Evolutionary conservation across 108 stramenopile species (phyloP), one percentile per base, ranked within the genome.

Genomic region (Nannochloropsis salina): DNA sequence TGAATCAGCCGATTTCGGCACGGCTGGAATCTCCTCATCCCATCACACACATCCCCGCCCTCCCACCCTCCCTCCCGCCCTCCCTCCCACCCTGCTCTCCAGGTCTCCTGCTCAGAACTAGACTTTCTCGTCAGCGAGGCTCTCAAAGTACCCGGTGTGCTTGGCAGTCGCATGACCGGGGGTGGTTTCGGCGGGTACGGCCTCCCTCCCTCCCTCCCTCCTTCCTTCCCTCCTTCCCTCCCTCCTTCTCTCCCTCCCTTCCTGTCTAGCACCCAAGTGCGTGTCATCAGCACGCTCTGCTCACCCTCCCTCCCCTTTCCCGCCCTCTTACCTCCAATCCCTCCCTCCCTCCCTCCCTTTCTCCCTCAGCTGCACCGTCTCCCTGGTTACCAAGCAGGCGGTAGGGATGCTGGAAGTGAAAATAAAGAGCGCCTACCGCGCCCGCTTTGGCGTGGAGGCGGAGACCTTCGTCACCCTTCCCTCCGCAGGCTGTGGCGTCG

Each of bases 51-150:
- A 9, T 12, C 10, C 47, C 47, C 47, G 9, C 47, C 47, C 47
- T 51, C 47, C 47, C 47, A 11, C 47, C 10, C 47, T 51, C 47
- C 47, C 47, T 51, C 47, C 47, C 47, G 9, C 47, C 10, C 47
- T 51, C 47, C 47, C 47, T 51, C 47, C 47, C 47, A 9, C 47
- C 47, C 47, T 51, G 9, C 47, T 12, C n/a, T n/a, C n/a, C 9
- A 51, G 47, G 47, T 51, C 47, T 51, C 47, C 79, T 96, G 96
- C 85, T 90, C 93, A 20, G 97, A 97, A 88, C 91, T 97, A 43
- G 96, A 97, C 86, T 83, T 94, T 9, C 87, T 96, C 61, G 95
- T 51, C 47, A 12, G 10, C 10, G 47, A 51, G 47, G 47, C 47
- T 12, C 9, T 51, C 10, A 51, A 51, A 12, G 47, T 82, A 42